Evolutionary conservation across 306 rosid genomes (phyloP), one percentile per base, ranked within the genome.

Genomic region (Pyrus pyrifolia): DNA sequence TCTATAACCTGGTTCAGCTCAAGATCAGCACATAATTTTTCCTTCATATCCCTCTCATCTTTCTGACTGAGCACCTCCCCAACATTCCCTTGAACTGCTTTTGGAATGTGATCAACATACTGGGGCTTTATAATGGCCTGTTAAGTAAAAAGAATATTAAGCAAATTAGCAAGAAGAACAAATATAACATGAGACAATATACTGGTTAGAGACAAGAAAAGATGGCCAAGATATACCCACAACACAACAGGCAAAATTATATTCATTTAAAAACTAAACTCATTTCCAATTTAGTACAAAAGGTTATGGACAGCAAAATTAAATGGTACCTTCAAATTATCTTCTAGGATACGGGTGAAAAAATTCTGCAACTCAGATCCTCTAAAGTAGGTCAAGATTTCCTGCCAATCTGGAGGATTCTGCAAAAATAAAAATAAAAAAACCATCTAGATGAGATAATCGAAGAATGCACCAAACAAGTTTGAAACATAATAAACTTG

Each of bases 321-420:
- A 30, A 15, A 66, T 13, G 8, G 40, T 59, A 95, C 98, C 99
- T 95, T 95, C 73, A 95, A 78, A 86, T 95, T 89, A 77, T 95
- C 99, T 83, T 95, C 97, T 3, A 95, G 88, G 72, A 92, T 90
- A 25, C 97, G 99, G 29, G 97, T 92, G 68, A 95, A 95, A 79
- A 92, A 95, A 82, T 92, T 95, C 82, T 95, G 99, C 84, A 95
- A 81, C 82, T 95, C 99, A 21, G 99, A 95, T 55, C 99, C 99
- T 78, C 97, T 89, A 74, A 95, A 95, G 75, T 95, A 79, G 30
- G 97, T 95, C 73, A 95, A 85, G 73, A 95, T 92, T 78, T 95
- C 99, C 84, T 95, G 99, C 97, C 99, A 95, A 71, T 95, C 99
- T 38, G 99, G 99, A 7, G 99, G 99, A 31, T 88, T 89, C 97